phyloP scores from a whole-genome alignment of 805 yeast species.

The Myxozyma nipponensis region DNA sequence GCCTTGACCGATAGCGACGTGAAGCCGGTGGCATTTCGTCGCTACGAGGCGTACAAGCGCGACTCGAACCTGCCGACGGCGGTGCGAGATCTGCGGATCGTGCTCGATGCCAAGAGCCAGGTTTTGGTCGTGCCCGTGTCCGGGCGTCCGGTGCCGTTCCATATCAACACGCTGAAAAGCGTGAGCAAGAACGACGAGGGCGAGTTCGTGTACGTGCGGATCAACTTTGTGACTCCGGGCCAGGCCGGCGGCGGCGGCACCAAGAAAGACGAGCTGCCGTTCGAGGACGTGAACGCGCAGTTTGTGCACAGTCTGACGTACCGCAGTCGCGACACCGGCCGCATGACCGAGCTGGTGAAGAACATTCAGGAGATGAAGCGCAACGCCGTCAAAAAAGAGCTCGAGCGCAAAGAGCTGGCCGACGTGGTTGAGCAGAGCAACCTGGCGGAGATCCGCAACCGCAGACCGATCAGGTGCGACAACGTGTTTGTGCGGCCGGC shows the following conservation, averaged over 20 bases:
- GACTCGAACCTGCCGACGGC: slow-evolving; percentile 85
- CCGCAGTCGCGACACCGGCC: slow-evolving; percentile 84
- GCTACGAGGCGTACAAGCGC: slow-evolving; percentile 89
- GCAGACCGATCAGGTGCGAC: slow-evolving; percentile 82
- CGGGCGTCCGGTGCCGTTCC: slow-evolving; percentile 98
- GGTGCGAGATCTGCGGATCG: slow-evolving; percentile 79
- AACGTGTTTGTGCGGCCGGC: slow-evolving; percentile 89
- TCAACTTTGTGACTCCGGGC: slow-evolving; percentile 93
- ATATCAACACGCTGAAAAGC: slow-evolving; percentile 86
- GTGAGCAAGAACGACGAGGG: slow-evolving; percentile 97
- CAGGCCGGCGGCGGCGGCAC: slow-evolving; percentile 59
- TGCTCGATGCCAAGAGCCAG: slow-evolving; percentile 82
- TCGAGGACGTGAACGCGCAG: slow-evolving; percentile 83
- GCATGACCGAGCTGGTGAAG: slow-evolving; percentile 85
- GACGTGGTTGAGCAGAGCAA: slow-evolving; percentile 93
- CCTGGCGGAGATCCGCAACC: slow-evolving; percentile 73
- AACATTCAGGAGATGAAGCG: slow-evolving; percentile 89
- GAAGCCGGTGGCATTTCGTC: slow-evolving; percentile 70
- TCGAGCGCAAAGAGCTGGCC: slow-evolving; percentile 84
- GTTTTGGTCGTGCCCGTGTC: slow-evolving; percentile 85
- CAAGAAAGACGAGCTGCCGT: slow-evolving; percentile 60
- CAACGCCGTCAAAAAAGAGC: slow-evolving; percentile 84
- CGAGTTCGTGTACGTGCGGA: slow-evolving; percentile 82
- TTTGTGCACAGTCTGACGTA: slow-evolving; percentile 83
- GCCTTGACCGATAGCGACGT: slow-evolving; percentile 53